Base-by-base conservation (phyloP, 2,329 filamentous ascomycete genomes). In the Fusarium aywerte region DNA sequence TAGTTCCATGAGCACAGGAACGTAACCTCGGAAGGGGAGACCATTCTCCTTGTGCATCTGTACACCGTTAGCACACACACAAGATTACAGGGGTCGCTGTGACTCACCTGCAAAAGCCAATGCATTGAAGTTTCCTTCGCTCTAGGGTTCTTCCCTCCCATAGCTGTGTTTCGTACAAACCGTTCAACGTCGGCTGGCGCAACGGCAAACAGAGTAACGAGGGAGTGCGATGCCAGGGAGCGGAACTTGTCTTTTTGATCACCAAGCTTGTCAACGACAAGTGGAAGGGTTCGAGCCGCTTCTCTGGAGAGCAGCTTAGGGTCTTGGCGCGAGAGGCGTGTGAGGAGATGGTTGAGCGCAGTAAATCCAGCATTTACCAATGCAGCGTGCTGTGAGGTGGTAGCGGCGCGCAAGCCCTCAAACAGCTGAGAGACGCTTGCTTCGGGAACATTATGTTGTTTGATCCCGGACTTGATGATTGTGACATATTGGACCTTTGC, bases 361-460 rank as follows among this genome's bases (percentile, higher is more conserved):
- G 93, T 95, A 78, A 97, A 95, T 59, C 92, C 93, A 51, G 92
- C 91, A 58, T 92, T 91, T 68, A 91, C 89, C 64, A 97, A 89
- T 32, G 88, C 87, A 40, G 90, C 90, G 74, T 96, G 91, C 72
- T 92, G 90, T 39, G 92, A 92, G 53, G 84, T 82, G 69, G 95
- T 90, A 62, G 92, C 91, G 52, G 89, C 81, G 66, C 90, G 90
- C 73, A 96, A 84, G 67, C 90, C 92, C 63, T 97, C 93, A 79
- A 97, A 96, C 67, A 97, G 87, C 58, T 87, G 83, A 25, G 87
- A 80, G 71, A 96, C 86, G 73, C 85, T 87, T 54, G 80, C 79
- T 69, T 96, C 92, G 62, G 93, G 92, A 43, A 97, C 92, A 81
- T 93, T 93, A 76, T 92, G 90, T 79, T 97, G 93, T 79, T 97